phyloP scores from a whole-genome alignment of 129 eudicot species.

The Centrapalus pauciflorus region DNA sequence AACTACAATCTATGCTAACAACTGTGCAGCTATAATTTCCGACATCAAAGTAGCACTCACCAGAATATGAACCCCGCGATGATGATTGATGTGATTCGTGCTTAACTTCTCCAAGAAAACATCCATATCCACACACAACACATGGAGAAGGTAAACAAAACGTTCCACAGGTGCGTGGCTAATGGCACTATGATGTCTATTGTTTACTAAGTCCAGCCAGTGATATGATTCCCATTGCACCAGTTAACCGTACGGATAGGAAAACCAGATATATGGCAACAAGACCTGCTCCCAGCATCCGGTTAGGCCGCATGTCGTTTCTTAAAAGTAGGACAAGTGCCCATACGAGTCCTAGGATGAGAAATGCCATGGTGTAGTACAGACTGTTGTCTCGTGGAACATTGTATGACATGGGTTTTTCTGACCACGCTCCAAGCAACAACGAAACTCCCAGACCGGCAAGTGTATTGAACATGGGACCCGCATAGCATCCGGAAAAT shows the following conservation, averaged over 20 bases:
- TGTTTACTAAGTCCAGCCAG: slow-evolving; percentile 36
- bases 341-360: slow-evolving; percentile 65
- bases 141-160: no score
- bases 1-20: slow-evolving; percentile 8
- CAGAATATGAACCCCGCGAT: not conserved
- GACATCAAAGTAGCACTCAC: not conserved
- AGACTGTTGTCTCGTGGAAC: slow-evolving; percentile 71
- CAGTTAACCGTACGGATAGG: slow-evolving; percentile 44
- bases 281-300: slow-evolving; percentile 75
- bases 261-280: slow-evolving; percentile 61
- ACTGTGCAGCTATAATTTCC: slow-evolving; percentile 6
- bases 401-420: slow-evolving; percentile 38
- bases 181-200: no score
- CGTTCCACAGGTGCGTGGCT: no score
- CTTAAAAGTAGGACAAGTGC: slow-evolving; percentile 59
- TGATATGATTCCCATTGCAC: slow-evolving; percentile 55
- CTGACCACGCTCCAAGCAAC: slow-evolving; percentile 78
- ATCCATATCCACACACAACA: not conserved
- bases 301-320: slow-evolving; percentile 82
- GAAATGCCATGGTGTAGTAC: slow-evolving; percentile 71
- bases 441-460: slow-evolving; percentile 82
- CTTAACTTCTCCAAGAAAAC: slow-evolving; percentile 5
- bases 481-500: slow-evolving; percentile 87
- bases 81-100: not conserved
- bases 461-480: slow-evolving; percentile 93